phyloP scores from a whole-genome alignment of 768 basidiomycete genomes.

The Suillus luteus region DNA sequence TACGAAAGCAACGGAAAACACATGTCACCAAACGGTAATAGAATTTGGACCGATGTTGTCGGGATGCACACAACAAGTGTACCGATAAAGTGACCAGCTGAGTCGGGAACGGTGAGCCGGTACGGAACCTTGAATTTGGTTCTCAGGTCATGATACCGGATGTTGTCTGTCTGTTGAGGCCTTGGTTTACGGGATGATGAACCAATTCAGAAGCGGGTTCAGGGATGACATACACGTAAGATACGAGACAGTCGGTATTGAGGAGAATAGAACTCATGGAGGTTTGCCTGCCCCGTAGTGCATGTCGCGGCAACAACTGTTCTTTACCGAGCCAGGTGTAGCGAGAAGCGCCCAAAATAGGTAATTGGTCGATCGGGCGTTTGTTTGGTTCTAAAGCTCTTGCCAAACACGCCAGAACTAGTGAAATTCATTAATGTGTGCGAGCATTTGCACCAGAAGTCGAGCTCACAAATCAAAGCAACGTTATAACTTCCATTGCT shows the following conservation, averaged over 20 bases:
- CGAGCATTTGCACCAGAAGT: background rate
- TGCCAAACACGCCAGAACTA: constrained; percentile 13
- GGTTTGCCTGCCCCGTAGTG: background rate
- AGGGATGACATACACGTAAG: background rate
- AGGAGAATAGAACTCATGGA: background rate
- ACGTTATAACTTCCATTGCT: constrained; percentile 1
- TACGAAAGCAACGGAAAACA: background rate
- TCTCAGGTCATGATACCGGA: background rate
- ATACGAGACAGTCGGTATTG: background rate
- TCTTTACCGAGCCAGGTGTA: background rate
- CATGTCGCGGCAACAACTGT: background rate
- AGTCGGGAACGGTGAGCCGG: background rate
- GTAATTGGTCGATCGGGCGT: background rate
- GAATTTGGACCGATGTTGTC: background rate
- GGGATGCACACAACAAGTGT: background rate
- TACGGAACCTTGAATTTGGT: no score
- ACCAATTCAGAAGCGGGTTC: background rate
- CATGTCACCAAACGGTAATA: background rate
- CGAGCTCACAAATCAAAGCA: background rate
- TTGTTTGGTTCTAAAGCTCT: constrained; percentile 14
- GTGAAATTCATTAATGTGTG: constrained; percentile 3
- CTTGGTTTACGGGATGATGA: background rate
- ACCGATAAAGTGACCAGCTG: background rate
- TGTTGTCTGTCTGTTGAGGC: background rate
- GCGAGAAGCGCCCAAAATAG: background rate